A percentile compares a stretch with the other conserved stretches of the same genome.
phyloP scores from a whole-genome alignment of 176 grass and related monocot species.

The Cenchrus purpureus region DNA sequence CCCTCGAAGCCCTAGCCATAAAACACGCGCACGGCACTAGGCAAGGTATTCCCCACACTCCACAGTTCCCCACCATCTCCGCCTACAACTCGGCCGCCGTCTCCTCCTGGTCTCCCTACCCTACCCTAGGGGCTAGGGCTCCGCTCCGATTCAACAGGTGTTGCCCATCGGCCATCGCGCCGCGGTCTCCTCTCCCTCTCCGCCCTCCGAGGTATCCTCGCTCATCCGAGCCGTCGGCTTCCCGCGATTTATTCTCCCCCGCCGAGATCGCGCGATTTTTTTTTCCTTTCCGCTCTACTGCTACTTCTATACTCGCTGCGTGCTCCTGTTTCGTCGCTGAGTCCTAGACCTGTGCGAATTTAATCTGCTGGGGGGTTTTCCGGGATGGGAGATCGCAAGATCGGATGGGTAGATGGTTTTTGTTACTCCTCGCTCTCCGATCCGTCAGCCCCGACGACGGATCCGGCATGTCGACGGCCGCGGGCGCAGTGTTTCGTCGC shows the following conservation, averaged over 20 bases:
- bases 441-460: too few relatives aligned
- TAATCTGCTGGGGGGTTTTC: background rate
- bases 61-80: constrained; percentile 35
- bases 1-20: too few relatives aligned
- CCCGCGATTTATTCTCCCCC: background rate
- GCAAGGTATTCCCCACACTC: background rate
- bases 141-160: constrained; percentile 5
- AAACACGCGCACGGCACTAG: background rate
- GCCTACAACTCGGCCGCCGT: background rate
- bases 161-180: constrained; percentile 36
- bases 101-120: background rate
- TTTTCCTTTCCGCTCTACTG: too few relatives aligned
- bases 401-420: too few relatives aligned
- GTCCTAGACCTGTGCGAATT: too few relatives aligned
- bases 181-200: background rate
- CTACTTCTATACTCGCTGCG: too few relatives aligned
- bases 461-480: too few relatives aligned
- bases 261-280: background rate
- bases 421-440: too few relatives aligned
- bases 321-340: background rate
- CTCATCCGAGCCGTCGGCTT: background rate
- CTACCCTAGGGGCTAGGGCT: constrained; percentile 19
- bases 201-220: background rate
- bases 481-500: too few relatives aligned
- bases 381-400: too few relatives aligned